Evolutionary conservation across 805 yeast genomes (phyloP).

Genomic region (Lipomyces yamanashiensis): DNA sequence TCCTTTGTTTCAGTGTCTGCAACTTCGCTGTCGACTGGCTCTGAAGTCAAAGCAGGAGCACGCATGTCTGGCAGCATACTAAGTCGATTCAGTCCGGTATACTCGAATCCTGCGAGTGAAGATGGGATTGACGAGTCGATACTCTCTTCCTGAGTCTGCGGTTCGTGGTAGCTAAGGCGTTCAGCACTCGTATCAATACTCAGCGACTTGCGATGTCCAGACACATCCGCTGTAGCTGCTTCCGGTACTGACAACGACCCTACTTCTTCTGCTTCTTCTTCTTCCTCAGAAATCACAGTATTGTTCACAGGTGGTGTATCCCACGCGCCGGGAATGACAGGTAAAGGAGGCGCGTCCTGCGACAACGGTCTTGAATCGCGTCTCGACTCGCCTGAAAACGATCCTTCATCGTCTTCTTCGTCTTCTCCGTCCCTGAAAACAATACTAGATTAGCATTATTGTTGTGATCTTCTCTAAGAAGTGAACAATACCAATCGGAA

Average conservation of each 20-base stretch:
- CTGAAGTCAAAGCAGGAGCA: background rate
- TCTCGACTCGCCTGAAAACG: background rate
- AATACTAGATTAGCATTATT: background rate
- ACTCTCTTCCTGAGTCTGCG: constrained; percentile 14
- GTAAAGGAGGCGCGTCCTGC: background rate
- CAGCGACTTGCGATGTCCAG: constrained; percentile 1
- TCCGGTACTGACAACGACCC: background rate
- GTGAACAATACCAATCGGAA: background rate
- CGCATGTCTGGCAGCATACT: constrained; percentile 1
- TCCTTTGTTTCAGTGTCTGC: background rate
- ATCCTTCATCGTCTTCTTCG: background rate
- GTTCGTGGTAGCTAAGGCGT: background rate
- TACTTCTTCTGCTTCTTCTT: background rate
- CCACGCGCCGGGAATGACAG: constrained; percentile 10
- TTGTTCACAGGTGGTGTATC: background rate
- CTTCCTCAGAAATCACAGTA: background rate
- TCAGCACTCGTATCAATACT: background rate
- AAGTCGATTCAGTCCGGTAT: constrained; percentile 21
- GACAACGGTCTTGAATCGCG: background rate
- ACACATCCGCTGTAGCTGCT: background rate
- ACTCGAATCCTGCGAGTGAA: constrained; percentile 24
- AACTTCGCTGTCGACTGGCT: background rate
- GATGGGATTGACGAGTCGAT: constrained; percentile 28
- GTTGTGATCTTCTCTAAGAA: background rate
- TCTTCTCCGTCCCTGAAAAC: constrained; percentile 7